Evolutionary conservation across 2,329 filamentous ascomycete genomes (phyloP).

Genomic region (Catunica adiposa): DNA sequence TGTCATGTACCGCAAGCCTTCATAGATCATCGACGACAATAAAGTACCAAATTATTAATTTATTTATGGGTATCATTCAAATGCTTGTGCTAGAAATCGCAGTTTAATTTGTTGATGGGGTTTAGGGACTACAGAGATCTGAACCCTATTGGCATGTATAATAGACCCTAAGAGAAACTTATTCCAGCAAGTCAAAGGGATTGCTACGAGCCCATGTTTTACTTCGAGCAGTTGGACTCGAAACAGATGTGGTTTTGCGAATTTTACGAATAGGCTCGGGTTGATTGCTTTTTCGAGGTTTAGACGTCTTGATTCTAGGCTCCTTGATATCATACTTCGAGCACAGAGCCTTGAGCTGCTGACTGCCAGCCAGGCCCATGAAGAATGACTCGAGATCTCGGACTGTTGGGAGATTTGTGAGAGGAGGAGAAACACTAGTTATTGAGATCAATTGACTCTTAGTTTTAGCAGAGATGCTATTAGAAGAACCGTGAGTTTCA

Average conservation of each 20-base stretch:
- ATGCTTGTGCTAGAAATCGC: too few relatives aligned
- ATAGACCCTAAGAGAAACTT: too few relatives aligned
- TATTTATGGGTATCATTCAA: not conserved
- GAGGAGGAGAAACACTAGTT: not conserved
- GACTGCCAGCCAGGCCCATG: not conserved
- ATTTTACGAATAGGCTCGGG: not conserved
- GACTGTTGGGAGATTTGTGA: not conserved
- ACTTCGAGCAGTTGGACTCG: not conserved
- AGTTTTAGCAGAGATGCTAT: not conserved
- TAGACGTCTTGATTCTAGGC: slow-evolving; percentile 1
- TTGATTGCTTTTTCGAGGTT: not conserved
- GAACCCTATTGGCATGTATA: too few relatives aligned
- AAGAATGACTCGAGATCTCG: slow-evolving; percentile 3
- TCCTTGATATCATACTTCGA: not conserved
- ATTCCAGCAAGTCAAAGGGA: not conserved
- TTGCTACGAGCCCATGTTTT: not conserved
- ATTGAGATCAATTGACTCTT: not conserved
- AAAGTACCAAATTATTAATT: not conserved
- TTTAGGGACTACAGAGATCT: too few relatives aligned
- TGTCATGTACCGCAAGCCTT: slow-evolving; percentile 19
- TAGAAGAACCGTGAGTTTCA: not conserved
- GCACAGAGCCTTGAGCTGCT: slow-evolving; percentile 2
- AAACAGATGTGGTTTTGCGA: not conserved
- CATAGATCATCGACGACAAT: not conserved
- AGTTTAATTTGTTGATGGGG: too few relatives aligned